These are phyloP conservation scores for Pachysandra terminalis DNA, from an alignment of 164 flowering plant genomes.

Conservation along the genomic window DNA sequence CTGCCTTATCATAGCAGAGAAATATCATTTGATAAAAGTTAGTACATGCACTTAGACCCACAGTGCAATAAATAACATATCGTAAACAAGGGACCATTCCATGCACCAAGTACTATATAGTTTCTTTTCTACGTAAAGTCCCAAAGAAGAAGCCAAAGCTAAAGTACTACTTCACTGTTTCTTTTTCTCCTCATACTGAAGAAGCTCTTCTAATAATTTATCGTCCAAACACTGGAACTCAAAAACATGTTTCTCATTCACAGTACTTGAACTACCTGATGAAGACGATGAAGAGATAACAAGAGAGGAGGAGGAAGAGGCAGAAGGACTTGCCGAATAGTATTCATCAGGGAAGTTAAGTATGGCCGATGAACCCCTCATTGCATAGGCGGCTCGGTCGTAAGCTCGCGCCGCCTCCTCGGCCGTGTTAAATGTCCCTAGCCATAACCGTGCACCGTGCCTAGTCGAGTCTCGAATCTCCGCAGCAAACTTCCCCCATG, in stretches of 20 bases:
- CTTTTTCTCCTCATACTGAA: conserved; percentile 11
- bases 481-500: conserved; percentile 56
- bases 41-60: no score
- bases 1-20: no score
- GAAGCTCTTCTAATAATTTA: conserved; percentile 25
- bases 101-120: no score
- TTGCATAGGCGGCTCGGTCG: conserved; percentile 40
- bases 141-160: not conserved
- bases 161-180: not conserved
- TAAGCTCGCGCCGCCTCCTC: conserved; percentile 53
- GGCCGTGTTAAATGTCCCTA: conserved; percentile 46
- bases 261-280: not conserved
- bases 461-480: conserved; percentile 44
- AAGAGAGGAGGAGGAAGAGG: conserved; percentile 1
- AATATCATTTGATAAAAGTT: no score
- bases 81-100: no score
- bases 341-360: conserved; percentile 43
- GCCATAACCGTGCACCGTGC: conserved; percentile 43
- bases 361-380: conserved; percentile 37
- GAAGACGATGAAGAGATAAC: conserved; percentile 17
- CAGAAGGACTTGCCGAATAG: not conserved
- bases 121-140: no score
- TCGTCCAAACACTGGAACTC: conserved; percentile 28
- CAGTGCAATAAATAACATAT: no score
- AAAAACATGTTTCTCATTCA: conserved; percentile 13